Evolutionary conservation across 305 asterid genomes (phyloP), one percentile per base, ranked within the genome.

Genomic region (Ilex paraguariensis): DNA sequence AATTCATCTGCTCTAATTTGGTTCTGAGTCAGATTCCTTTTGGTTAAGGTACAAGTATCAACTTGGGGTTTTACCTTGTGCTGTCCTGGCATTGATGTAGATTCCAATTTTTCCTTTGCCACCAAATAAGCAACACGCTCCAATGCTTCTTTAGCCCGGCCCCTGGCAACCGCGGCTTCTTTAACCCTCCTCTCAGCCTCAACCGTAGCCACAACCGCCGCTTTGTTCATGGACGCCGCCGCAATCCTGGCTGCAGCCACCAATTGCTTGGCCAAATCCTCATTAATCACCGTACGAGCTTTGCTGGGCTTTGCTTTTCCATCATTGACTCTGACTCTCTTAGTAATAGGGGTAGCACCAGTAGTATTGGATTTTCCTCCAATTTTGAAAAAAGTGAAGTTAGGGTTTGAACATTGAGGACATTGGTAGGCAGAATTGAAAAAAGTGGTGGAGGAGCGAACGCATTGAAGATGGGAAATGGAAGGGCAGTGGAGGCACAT

Each of bases 241-340:
- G 62, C 51, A 39, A 58, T 58, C 42, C 31, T 33, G 30, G 62
- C 62, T 3, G 62, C 62, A 13, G 62, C 51, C 62, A 58, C 51
- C 17, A 58, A 58, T 16, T 58, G 62, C 62, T 58, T 58, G 62
- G 62, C 62, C 21, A 58, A 58, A 39, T 33, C 62, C 62, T 39
- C 48, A 6, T 11, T 6, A 42, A 42, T 42, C 10, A 11, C 12
- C 48, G 10, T 7, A 42, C 10, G 48, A 42, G 28, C 28, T 21
- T 1, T 21, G 28, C 2, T 21, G 28, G 28, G 28, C 28, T 21
- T 21, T 21, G 28, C 28, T 42, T 42, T 11, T 42, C 48, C 48
- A 1, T 42, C 48, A 11, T 11, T 6, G 48, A 6, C 48, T 7
- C 12, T 42, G 3, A 42, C 48, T 42, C 12, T 42, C 48, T 42